Base-by-base conservation (phyloP, 495 filamentous ascomycete species). In the Penicillium subrubescens region DNA sequence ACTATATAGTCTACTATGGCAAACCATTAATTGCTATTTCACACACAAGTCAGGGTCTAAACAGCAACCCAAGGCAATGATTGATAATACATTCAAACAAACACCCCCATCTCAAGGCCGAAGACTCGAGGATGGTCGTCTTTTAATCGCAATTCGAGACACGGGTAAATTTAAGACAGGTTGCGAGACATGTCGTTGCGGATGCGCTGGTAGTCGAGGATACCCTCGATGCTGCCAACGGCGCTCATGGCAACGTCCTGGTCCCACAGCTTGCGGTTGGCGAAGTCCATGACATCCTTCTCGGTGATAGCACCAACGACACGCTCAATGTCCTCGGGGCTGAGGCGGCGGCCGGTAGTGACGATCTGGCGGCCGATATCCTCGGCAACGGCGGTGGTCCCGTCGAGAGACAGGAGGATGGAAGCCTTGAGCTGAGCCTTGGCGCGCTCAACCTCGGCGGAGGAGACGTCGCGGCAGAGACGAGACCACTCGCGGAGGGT, bases 381-480 rank as follows among this genome's bases (percentile, higher is more conserved):
- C 84, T 99, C 95, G 51, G 95, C 95, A 37, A 97, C 90, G 65
- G 94, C 92, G 43, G 94, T 97, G 70, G 96, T 98, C 77, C 92
- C 96, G 82, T 99, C 95, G 35, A 99, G 92, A 35, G 92, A 94
- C 67, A 99, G 89, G 59, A 99, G 89, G 69, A 98, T 92, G 35
- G 95, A 97, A 55, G 96, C 96, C 87, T 99, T 99, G 67, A 99
- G 90, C 83, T 99, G 95, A 59, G 96, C 91, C 87, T 99, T 99
- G 75, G 95, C 96, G 62, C 95, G 94, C 88, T 99, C 95, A 61
- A 92, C 90, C 82, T 99, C 95, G 63, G 94, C 86, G 72, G 91
- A 86, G 72, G 86, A 89, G 71, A 99, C 95, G 78, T 85, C 88
- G 84, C 86, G 87, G 57, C 90, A 92, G 55, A 99, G 87, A 54